Evolutionary conservation across 2,329 filamentous ascomycete genomes (phyloP), one percentile per base, ranked within the genome.

Genomic region (Endothia cerciana): DNA sequence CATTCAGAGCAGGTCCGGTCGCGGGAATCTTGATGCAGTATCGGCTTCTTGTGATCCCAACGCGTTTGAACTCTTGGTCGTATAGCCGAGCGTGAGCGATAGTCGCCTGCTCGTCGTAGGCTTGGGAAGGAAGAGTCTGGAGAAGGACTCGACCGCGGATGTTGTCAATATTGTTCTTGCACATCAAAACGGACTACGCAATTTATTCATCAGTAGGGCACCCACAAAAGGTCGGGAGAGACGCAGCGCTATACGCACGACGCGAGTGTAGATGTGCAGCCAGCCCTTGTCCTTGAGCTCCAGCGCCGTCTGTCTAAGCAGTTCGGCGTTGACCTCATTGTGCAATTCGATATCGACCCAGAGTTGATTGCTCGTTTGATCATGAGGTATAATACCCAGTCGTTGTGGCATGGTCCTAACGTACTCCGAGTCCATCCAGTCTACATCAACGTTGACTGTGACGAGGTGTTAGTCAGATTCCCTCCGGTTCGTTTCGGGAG

Each of bases 1-100:
- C 81, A 62, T 79, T 81, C 33, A 84, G 71, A 11, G 80, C 82
- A 0, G 81, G 77, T 0, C 82, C 82, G 0, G 82, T 84, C 33
- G 77, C 78, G 11, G 82, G 82, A 30, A 84, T 83, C 72, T 85
- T 84, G 76, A 85, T 83, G 69, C 79, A 81, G 70, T 80, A 83
- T 13, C 80, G 76, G 65, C 82, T 80, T 22, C 79, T 76, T 3
- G 76, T 69, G 55, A 85, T 80, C 1, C 81, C 81, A 2, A 75
- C 78, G 4, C 73, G 76, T 5, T 77, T 76, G 63, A 85, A 83
- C 70, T 84, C 82, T 4, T 71, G 68, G 53, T 79, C 82, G 69
- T 83, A 84, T 0, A 80, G 72, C 1, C 77, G 79, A 1, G 79
- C 81, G 67, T 84, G 81, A 36, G 77, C 77, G 28, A 85, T 71